Base-by-base conservation (phyloP, 768 basidiomycete genomes). In the Phaeotremella fagi region DNA sequence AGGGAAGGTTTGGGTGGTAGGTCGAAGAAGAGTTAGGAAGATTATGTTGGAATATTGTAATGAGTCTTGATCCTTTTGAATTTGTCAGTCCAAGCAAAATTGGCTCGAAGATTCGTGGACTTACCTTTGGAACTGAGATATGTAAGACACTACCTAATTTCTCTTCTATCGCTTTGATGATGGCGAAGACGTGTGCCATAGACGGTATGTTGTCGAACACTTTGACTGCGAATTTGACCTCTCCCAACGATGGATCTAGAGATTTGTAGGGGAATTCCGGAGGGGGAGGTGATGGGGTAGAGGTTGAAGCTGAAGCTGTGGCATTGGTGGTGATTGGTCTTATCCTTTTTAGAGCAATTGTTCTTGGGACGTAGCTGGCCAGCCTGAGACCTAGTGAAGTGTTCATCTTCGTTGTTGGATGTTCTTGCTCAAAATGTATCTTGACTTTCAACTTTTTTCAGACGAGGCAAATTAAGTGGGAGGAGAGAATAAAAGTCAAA, bases 141-240 rank as follows among this genome's bases (percentile, higher is more conserved):
- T 55, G 27, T 15, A 64, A 28, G n/a, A 64, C 29, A 5, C 52
- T 47, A 22, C 57, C 58, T 2, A 66, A 22, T 36, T 59, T 55
- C 12, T 46, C 26, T 45, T 72, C 68, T 7, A 68, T 53, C 1
- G 59, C 58, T 52, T 49, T 51, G n/a, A 68, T 46, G 18, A 70
- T 59, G 5, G 63, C 55, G 31, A 59, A 56, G 2, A 61, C 45
- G 31, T 70, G 63, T 1, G 60, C 31, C 12, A 66, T 28, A 4
- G 60, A 55, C 5, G 49, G 52, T 12, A 59, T 52, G 12, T 36
- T 46, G 15, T 61, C 38, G 37, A 54, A 42, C 6, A 45, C 26
- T 25, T 38, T 26, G 44, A 65, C 42, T 23, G 37, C 36, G 6
- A 62, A 42, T 28, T 57, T 45, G n/a, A 48, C 60, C 15, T 45